phyloP scores from a whole-genome alignment of 257 asterid genomes.

The Nicotiana attenuata region DNA sequence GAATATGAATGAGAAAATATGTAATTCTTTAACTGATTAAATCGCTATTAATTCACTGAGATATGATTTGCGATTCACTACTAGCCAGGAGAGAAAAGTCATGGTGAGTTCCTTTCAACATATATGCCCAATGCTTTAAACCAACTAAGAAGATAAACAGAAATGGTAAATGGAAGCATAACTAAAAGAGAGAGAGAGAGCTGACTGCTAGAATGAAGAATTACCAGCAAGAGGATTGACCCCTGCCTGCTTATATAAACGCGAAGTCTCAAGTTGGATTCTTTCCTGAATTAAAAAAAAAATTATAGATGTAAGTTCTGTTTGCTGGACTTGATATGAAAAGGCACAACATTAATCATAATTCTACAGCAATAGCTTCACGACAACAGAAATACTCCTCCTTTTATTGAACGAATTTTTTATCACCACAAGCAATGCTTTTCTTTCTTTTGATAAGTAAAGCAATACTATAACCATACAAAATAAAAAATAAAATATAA shows the following conservation, averaged over 20 bases:
- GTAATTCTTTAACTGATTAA: not conserved
- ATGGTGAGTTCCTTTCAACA: not conserved
- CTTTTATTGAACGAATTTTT: not conserved
- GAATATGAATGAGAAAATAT: not conserved
- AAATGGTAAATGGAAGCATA: slow-evolving; percentile 1
- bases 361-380: not conserved
- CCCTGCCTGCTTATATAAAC: slow-evolving; percentile 87
- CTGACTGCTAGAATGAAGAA: slow-evolving; percentile 7
- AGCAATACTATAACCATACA: not conserved
- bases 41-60: not conserved
- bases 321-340: not conserved
- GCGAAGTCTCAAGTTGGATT: slow-evolving; percentile 98
- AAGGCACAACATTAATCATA: not conserved
- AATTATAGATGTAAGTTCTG: slow-evolving; percentile 11
- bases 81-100: not conserved
- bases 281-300: slow-evolving; percentile 55
- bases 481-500: too few species aligned
- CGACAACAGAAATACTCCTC: not conserved
- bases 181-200: not conserved
- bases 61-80: not conserved
- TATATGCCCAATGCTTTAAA: not conserved
- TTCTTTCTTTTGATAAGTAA: not conserved
- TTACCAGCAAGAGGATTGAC: slow-evolving; percentile 99
- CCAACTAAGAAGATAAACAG: not conserved
- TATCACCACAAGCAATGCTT: not conserved